phyloP scores from a whole-genome alignment of 1,284 basidiomycete genomes.

The Boletus nobilissimus region DNA sequence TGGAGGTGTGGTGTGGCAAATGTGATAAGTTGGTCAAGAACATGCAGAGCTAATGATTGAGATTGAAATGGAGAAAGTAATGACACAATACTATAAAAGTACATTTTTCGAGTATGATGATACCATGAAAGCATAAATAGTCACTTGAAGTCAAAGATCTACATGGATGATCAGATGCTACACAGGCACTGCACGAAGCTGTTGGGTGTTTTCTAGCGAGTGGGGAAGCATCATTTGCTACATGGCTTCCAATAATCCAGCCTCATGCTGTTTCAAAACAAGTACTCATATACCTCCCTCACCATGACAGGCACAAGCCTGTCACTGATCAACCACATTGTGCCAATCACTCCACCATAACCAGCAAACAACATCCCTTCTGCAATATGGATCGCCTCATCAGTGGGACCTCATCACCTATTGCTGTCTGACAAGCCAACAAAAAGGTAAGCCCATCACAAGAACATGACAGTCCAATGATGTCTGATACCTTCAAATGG shows the following conservation, averaged over 20 bases:
- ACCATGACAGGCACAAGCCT: background rate
- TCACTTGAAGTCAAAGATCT: no score
- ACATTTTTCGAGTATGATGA: no score
- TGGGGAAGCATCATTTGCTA: background rate
- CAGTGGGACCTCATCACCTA: background rate
- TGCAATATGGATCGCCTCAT: background rate
- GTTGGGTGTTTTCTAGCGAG: no score
- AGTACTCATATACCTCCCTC: background rate
- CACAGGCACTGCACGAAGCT: no score
- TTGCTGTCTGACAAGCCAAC: background rate
- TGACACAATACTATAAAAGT: no score
- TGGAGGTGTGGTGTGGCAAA: no score
- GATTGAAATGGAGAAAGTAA: no score
- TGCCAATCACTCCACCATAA: background rate
- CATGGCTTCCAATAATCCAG: background rate
- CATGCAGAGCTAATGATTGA: no score
- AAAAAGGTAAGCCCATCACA: background rate
- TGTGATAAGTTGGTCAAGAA: no score
- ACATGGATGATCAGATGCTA: no score
- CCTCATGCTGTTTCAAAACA: background rate
- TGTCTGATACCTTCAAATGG: background rate
- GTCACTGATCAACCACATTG: background rate
- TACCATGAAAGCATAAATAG: no score
- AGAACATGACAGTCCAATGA: background rate
- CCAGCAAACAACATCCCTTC: background rate